Percentiles rank a stretch among this genome's conserved stretches.
These are phyloP conservation scores for Aspergillus sp. DNA, from an alignment of 2,329 filamentous ascomycete genomes.

Conservation along the genomic window DNA sequence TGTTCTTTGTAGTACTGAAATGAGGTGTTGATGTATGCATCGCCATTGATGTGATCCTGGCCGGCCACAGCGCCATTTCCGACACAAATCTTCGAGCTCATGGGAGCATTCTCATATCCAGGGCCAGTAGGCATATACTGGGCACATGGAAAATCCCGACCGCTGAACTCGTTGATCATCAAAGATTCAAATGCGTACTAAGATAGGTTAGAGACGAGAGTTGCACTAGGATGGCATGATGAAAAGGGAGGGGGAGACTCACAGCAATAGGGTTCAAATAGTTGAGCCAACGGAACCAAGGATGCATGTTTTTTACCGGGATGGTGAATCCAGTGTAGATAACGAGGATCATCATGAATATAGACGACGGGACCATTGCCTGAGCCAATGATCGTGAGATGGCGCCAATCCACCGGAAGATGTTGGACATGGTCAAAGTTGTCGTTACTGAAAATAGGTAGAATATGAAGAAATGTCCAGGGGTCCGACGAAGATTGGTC, in stretches of 20 bases:
- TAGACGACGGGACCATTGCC: conserved; percentile 55
- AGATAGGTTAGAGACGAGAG: background rate
- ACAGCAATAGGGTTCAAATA: conserved; percentile 72
- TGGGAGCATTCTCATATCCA: conserved; percentile 39
- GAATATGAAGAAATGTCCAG: conserved; percentile 83
- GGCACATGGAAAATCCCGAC: conserved; percentile 57
- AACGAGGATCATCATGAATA: conserved; percentile 44
- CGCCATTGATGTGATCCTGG: conserved; percentile 54
- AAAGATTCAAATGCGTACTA: conserved; percentile 76
- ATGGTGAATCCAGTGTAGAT: conserved; percentile 53
- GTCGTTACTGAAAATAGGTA: conserved; percentile 71
- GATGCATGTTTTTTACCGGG: conserved; percentile 63
- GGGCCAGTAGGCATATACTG: conserved; percentile 45
- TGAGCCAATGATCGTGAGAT: conserved; percentile 66
- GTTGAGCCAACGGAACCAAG: conserved; percentile 81
- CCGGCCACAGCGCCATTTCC: conserved; percentile 59
- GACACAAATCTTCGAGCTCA: conserved; percentile 54
- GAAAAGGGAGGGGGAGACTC: conserved; percentile 5
- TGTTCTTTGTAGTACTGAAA: conserved; percentile 59
- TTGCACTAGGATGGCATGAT: background rate
- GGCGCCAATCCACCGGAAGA: conserved; percentile 77
- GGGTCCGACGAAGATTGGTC: conserved; percentile 72
- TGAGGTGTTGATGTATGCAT: conserved; percentile 54
- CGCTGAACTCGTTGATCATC: conserved; percentile 79
- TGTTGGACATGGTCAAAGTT: conserved; percentile 78